A percentile compares a stretch with the other conserved stretches of the same genome.
phyloP scores from a whole-genome alignment of 768 basidiomycete species.

The Trametes punicea region DNA sequence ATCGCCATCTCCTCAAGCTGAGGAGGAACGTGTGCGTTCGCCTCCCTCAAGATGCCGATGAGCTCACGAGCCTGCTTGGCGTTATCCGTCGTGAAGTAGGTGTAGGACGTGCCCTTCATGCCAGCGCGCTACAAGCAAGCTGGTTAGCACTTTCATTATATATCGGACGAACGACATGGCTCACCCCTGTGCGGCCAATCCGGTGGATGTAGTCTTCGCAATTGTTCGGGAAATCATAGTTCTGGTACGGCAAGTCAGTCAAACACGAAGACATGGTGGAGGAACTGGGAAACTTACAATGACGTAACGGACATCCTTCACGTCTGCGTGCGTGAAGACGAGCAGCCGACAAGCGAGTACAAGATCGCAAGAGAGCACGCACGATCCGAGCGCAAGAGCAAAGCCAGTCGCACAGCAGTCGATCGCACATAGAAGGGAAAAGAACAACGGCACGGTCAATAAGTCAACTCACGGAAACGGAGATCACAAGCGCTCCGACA shows the following conservation, averaged over 20 bases:
- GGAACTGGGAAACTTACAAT: conserved; percentile 57
- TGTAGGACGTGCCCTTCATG: conserved; percentile 87
- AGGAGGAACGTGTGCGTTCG: conserved; percentile 80
- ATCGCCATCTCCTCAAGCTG: conserved; percentile 92
- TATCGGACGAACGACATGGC: conserved; percentile 17
- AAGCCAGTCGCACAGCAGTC: conserved; percentile 22
- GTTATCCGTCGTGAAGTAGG: conserved; percentile 97
- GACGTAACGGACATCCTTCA: conserved; percentile 98
- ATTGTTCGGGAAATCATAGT: conserved; percentile 97
- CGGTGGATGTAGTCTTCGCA: conserved; percentile 99
- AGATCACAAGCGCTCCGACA: conserved; percentile 51
- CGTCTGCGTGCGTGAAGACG: conserved; percentile 58
- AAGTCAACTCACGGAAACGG: conserved; percentile 34
- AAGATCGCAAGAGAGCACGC: conserved; percentile 23
- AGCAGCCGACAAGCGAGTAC: conserved; percentile 34
- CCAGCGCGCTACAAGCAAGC: conserved; percentile 68
- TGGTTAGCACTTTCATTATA: neutral
- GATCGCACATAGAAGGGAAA: conserved; percentile 27
- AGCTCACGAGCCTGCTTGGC: conserved; percentile 93
- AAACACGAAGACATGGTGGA: neutral
- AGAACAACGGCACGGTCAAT: conserved; percentile 41
- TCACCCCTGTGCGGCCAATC: conserved; percentile 94
- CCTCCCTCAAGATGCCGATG: conserved; percentile 79
- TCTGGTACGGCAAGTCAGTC: conserved; percentile 43
- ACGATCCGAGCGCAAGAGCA: conserved; percentile 21